These are phyloP conservation scores for Cymbopogon flexuosus DNA, from an alignment of 202 grass and related monocot species.

Conservation along the genomic window DNA sequence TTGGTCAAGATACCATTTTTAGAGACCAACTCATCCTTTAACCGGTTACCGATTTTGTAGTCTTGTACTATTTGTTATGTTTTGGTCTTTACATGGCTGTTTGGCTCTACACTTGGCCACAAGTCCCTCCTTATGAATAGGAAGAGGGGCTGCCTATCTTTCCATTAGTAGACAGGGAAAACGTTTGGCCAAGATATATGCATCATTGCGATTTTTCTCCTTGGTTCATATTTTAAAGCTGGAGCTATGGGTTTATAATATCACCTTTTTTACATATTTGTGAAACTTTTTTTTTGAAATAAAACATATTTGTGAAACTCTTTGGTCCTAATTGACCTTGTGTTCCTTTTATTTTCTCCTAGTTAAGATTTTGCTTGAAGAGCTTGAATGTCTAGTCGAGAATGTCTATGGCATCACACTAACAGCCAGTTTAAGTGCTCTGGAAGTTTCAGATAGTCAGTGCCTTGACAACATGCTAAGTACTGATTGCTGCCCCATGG, in stretches of 20 bases:
- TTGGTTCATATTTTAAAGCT: constrained; percentile 2
- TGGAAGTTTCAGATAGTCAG: background rate
- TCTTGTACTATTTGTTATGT: background rate
- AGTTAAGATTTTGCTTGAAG: constrained; percentile 51
- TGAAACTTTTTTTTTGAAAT: no score
- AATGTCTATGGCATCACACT: constrained; percentile 24
- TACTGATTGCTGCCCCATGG: background rate
- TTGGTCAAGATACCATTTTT: background rate
- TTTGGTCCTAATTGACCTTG: background rate
- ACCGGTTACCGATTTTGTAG: background rate
- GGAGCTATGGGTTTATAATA: background rate
- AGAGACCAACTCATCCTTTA: background rate
- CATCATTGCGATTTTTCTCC: background rate
- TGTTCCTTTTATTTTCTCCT: constrained; percentile 19
- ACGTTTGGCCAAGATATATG: background rate
- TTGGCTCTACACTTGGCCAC: background rate
- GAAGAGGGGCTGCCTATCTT: background rate
- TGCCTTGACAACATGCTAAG: background rate
- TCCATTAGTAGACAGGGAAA: background rate
- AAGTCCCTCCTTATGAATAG: background rate
- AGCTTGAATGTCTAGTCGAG: constrained; percentile 44
- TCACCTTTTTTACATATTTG: background rate
- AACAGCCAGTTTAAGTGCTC: constrained; percentile 34
- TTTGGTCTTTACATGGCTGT: background rate
- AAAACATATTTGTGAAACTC: constrained; percentile 2